Conservation (phyloP, 371 early-diverging fungal genomes). For the Mortierella sp. region DNA sequence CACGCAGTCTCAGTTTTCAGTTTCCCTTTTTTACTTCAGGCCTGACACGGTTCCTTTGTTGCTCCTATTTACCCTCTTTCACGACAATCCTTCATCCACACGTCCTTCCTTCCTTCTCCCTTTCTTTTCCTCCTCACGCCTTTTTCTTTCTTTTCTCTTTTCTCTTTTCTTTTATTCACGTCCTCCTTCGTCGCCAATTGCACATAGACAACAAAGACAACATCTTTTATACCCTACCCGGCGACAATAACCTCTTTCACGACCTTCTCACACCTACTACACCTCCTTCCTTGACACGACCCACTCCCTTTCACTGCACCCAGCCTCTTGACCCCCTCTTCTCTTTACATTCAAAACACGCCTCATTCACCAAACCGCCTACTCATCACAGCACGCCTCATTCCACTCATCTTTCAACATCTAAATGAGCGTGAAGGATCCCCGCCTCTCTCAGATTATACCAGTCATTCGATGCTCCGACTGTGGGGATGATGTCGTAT, state of each 20-base stretch:
- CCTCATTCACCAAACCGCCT: background rate
- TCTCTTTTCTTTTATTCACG: no score
- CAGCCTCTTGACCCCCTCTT: background rate
- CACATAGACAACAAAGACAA: background rate
- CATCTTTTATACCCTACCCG: background rate
- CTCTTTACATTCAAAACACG: background rate
- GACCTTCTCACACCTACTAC: background rate
- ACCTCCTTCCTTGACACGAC: background rate
- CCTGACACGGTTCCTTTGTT: no score
- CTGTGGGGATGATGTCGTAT: slow-evolving; percentile 73
- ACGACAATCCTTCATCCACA: background rate
- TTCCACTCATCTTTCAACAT: background rate
- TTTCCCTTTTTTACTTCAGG: background rate
- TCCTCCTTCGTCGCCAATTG: background rate
- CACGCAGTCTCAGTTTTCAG: background rate
- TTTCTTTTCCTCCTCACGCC: background rate
- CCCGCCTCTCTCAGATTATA: slow-evolving; percentile 73
- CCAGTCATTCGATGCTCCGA: slow-evolving; percentile 75
- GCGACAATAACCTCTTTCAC: slow-evolving; percentile 3
- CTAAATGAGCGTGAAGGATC: slow-evolving; percentile 37
- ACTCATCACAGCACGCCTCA: background rate
- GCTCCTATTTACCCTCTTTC: background rate
- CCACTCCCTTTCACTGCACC: no score
- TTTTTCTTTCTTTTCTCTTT: background rate
- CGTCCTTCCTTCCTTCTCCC: background rate